Percentiles rank a stretch among this genome's conserved stretches.
These are phyloP conservation scores for Dunaliella primolecta DNA, from an alignment of 139 green algal species.

Conservation along the genomic window DNA sequence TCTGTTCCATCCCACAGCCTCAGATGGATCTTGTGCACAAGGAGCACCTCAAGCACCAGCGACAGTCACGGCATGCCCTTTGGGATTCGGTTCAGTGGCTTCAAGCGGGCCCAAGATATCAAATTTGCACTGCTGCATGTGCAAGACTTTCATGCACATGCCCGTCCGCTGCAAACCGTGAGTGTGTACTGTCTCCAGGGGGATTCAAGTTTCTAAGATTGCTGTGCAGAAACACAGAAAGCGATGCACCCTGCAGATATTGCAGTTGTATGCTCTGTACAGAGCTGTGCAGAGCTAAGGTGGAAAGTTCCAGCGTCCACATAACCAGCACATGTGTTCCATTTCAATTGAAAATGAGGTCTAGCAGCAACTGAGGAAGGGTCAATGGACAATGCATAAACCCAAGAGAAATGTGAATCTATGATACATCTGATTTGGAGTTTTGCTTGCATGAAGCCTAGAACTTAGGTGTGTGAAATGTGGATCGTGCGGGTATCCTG, in stretches of 20 bases:
- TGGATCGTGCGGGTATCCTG: too few relatives aligned
- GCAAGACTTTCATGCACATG: slow-evolving; percentile 1
- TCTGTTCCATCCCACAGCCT: neutral
- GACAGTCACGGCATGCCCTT: neutral
- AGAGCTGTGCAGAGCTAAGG: neutral
- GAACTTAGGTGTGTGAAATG: too few relatives aligned
- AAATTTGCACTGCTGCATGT: neutral
- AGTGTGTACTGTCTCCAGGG: slow-evolving; percentile 25
- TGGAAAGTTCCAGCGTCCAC: neutral
- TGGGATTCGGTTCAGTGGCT: neutral
- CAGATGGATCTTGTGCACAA: neutral
- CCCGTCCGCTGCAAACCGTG: neutral
- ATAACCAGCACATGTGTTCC: neutral
- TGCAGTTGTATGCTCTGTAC: too few relatives aligned
- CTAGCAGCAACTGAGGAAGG: too few relatives aligned
- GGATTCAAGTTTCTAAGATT: neutral
- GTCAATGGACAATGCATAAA: too few relatives aligned
- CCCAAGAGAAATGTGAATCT: too few relatives aligned
- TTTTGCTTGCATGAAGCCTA: too few relatives aligned
- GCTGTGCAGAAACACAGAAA: too few relatives aligned
- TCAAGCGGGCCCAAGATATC: neutral
- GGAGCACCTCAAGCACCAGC: neutral
- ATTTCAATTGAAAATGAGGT: too few relatives aligned
- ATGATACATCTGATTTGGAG: too few relatives aligned
- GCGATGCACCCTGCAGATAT: too few relatives aligned